These are phyloP conservation scores for Aureobasidium pullulans DNA, from an alignment of 2,329 filamentous ascomycete species.

Conservation along the genomic window DNA sequence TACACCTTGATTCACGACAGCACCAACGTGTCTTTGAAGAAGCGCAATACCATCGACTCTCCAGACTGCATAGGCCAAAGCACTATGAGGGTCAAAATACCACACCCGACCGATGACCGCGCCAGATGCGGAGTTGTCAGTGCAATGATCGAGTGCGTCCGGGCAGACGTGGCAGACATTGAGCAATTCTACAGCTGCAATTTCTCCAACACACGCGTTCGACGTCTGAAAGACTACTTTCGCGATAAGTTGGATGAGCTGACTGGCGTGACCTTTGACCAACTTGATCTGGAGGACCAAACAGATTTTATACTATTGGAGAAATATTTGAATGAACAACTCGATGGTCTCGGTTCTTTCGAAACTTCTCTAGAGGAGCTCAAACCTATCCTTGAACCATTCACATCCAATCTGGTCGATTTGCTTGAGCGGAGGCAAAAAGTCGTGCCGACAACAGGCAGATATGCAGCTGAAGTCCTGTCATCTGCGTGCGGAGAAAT, in stretches of 20 bases:
- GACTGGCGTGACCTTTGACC: conserved; percentile 28
- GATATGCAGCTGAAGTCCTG: conserved; percentile 38
- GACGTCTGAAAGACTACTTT: conserved; percentile 37
- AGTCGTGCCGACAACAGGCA: conserved; percentile 37
- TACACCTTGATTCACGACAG: too few relatives aligned
- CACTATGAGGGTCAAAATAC: neutral
- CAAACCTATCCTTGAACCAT: conserved; percentile 34
- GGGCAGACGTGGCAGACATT: conserved; percentile 40
- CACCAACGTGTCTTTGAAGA: neutral
- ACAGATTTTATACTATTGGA: conserved; percentile 46
- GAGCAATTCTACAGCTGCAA: conserved; percentile 43
- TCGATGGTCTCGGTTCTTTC: conserved; percentile 22
- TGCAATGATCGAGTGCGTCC: neutral
- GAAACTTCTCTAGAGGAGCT: conserved; percentile 7
- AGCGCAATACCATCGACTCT: too few relatives aligned
- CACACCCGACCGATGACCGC: neutral
- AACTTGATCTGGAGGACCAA: conserved; percentile 36
- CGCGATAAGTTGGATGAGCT: conserved; percentile 35
- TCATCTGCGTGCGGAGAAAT: conserved; percentile 23
- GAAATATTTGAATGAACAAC: conserved; percentile 35
- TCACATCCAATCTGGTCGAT: conserved; percentile 34
- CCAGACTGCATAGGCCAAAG: too few relatives aligned
- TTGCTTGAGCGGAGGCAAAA: conserved; percentile 45
- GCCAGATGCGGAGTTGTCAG: neutral
- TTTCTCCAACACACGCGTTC: conserved; percentile 36